Conservation (phyloP, 805 yeast genomes). For the Myxozyma udenii region DNA sequence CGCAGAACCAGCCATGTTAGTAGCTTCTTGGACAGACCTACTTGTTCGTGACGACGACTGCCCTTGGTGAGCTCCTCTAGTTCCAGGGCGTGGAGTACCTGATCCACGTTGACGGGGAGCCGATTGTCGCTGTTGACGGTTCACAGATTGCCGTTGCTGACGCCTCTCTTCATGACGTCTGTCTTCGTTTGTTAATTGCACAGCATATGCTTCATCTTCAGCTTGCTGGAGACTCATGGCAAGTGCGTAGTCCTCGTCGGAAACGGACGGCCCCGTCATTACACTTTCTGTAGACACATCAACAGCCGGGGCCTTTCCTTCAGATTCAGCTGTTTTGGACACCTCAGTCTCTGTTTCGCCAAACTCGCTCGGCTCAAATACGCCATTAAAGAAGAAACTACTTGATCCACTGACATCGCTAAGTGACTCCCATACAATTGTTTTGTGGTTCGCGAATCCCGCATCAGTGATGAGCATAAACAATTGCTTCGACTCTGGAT, state of each 20-base stretch:
- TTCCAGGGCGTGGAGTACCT: neutral
- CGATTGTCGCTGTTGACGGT: constrained; percentile 1
- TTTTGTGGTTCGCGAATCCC: constrained; percentile 50
- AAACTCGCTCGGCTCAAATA: constrained; percentile 47
- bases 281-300: neutral
- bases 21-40: neutral
- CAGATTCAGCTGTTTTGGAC: neutral
- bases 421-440: constrained; percentile 81
- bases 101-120: neutral
- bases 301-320: neutral
- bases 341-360: constrained; percentile 9
- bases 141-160: constrained; percentile 2
- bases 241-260: constrained; percentile 33
- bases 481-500: constrained; percentile 43
- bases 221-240: constrained; percentile 38
- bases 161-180: constrained; percentile 1
- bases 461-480: constrained; percentile 71
- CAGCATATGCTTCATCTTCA: constrained; percentile 35
- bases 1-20: constrained; percentile 8
- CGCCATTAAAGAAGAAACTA: constrained; percentile 69
- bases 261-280: neutral
- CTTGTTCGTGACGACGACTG: neutral
- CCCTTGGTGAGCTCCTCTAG: constrained; percentile 12
- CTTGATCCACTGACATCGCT: constrained; percentile 62
- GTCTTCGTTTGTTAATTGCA: constrained; percentile 24